Percentiles rank a stretch among this genome's conserved stretches.
phyloP scores from a whole-genome alignment of 2,329 filamentous ascomycete species.

The Ophiocordyceps robertsii region DNA sequence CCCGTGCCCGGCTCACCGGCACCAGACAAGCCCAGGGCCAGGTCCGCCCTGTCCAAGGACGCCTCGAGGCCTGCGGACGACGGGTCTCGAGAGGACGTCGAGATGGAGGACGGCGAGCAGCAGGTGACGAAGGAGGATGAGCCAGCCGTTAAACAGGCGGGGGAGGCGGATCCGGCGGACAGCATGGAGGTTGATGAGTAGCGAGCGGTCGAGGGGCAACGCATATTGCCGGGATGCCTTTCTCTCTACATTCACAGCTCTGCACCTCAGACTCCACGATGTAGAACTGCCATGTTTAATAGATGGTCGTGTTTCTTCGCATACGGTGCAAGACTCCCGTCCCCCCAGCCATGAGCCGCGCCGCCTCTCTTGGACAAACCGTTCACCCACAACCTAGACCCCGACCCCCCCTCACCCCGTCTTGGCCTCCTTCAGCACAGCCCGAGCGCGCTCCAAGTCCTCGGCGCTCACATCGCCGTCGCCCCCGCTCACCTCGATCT shows the following conservation, averaged over 20 bases:
- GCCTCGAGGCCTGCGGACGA: slow-evolving; percentile 16
- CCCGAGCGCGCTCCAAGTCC: slow-evolving; percentile 42
- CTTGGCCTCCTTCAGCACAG: slow-evolving; percentile 37
- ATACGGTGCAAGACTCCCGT: not conserved
- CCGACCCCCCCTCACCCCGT: slow-evolving; percentile 3
- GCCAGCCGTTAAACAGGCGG: slow-evolving; percentile 13
- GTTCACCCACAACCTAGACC: not conserved
- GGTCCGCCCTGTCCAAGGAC: slow-evolving; percentile 2
- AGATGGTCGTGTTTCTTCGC: not conserved
- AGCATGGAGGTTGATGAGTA: slow-evolving; percentile 52
- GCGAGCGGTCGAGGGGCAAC: not conserved
- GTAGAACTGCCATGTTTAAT: not conserved
- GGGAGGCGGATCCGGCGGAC: slow-evolving; percentile 23
- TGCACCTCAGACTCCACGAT: not conserved
- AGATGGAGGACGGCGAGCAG: slow-evolving; percentile 38
- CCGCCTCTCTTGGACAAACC: not conserved
- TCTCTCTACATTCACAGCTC: not conserved
- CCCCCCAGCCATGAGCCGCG: not conserved
- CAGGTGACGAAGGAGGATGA: slow-evolving; percentile 25
- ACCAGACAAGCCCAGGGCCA: slow-evolving; percentile 9
- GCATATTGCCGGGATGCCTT: not conserved
- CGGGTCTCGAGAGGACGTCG: slow-evolving; percentile 39
- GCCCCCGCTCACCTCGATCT: slow-evolving; percentile 52
- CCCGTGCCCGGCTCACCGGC: slow-evolving; percentile 16
- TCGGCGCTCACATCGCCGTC: slow-evolving; percentile 25